Percentiles rank a stretch among this genome's conserved stretches.
Conservation (phyloP, 1,139 yeast genomes). For the Trichomonascaceae sp. region DNA sequence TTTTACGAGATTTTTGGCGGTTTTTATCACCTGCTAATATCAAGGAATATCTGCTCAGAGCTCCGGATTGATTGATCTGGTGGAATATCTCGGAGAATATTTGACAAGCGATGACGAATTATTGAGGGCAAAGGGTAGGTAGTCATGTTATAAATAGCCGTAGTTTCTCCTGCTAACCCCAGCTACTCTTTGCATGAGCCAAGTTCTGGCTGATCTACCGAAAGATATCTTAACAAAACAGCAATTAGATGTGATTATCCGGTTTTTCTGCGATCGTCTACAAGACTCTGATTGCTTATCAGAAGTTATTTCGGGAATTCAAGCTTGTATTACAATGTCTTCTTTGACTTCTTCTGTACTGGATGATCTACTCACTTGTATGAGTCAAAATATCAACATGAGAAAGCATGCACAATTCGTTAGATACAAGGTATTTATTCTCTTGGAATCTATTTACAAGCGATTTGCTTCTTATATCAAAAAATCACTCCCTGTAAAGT, state of each 20-base stretch:
- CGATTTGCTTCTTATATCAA: conserved; percentile 19
- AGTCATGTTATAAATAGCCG: background rate
- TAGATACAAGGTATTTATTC: conserved; percentile 53
- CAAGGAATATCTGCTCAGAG: conserved; percentile 22
- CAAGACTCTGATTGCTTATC: conserved; percentile 55
- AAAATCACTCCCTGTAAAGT: conserved; percentile 33
- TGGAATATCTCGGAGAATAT: conserved; percentile 50
- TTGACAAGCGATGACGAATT: conserved; percentile 63
- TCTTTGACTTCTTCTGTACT: conserved; percentile 18
- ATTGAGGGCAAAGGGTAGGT: conserved; percentile 37
- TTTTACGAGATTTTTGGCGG: background rate
- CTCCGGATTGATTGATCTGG: conserved; percentile 46
- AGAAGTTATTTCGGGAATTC: conserved; percentile 51
- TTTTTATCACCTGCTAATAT: background rate
- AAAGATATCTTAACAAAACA: conserved; percentile 44
- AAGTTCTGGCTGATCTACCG: conserved; percentile 41
- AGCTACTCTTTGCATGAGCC: conserved; percentile 56
- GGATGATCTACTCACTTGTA: conserved; percentile 37
- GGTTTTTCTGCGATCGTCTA: conserved; percentile 58
- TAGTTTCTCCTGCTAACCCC: conserved; percentile 9
- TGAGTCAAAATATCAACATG: conserved; percentile 51
- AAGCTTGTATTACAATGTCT: conserved; percentile 44
- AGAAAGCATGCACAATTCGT: conserved; percentile 58
- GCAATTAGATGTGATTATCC: conserved; percentile 61
- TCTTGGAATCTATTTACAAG: conserved; percentile 39